Conservation (phyloP, 2,329 filamentous ascomycete species). For the Aquanectria penicillioides region DNA sequence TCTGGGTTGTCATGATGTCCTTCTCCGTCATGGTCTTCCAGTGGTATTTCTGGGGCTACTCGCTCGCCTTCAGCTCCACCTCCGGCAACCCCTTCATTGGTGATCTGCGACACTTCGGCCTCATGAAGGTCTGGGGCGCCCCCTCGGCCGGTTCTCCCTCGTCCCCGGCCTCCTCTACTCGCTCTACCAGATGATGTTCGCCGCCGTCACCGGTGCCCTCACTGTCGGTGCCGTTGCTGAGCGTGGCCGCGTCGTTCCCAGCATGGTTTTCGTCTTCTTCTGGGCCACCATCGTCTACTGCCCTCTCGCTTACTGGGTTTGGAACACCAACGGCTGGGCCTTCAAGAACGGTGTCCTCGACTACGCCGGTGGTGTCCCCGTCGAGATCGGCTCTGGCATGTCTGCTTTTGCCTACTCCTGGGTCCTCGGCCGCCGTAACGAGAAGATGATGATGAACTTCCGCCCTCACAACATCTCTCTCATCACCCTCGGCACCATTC, state of each 20-base stretch:
- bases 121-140: slow-evolving; percentile 82
- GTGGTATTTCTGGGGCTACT: slow-evolving; percentile 99
- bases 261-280: slow-evolving; percentile 94
- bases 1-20: slow-evolving; percentile 97
- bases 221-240: slow-evolving; percentile 93
- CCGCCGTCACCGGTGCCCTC: slow-evolving; percentile 90
- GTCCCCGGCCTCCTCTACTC: slow-evolving; percentile 91
- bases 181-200: slow-evolving; percentile 99
- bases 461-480: slow-evolving; percentile 98
- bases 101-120: slow-evolving; percentile 86
- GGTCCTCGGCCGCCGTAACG: slow-evolving; percentile 94
- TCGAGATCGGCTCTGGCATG: slow-evolving; percentile 95
- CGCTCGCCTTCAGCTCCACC: slow-evolving; percentile 85
- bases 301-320: slow-evolving; percentile 94
- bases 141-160: slow-evolving; percentile 89
- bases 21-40: slow-evolving; percentile 93
- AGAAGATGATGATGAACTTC: slow-evolving; percentile 99
- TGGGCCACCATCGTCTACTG: slow-evolving; percentile 99
- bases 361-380: slow-evolving; percentile 94
- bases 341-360: slow-evolving; percentile 92
- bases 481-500: slow-evolving; percentile 92
- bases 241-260: slow-evolving; percentile 89
- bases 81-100: slow-evolving; percentile 93
- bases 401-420: slow-evolving; percentile 94
- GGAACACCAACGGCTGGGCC: slow-evolving; percentile 94